Conservation (phyloP, 2,329 filamentous ascomycete species). For the Aspergillus novoparasiticus region DNA sequence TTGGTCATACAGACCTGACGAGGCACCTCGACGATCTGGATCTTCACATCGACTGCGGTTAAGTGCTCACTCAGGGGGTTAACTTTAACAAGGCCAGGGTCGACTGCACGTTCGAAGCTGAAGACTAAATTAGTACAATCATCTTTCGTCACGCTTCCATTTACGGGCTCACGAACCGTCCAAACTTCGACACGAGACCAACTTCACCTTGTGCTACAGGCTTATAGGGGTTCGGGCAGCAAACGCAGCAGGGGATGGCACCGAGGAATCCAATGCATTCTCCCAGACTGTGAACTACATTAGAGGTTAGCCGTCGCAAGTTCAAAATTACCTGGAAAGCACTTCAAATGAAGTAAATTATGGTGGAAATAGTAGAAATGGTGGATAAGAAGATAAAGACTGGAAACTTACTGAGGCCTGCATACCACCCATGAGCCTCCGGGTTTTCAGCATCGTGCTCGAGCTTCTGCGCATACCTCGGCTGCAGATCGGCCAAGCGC, state of each 20-base stretch:
- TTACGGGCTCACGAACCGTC: conserved; percentile 48
- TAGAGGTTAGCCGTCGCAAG: conserved; percentile 6
- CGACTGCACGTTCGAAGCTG: conserved; percentile 87
- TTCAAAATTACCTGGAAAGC: neutral
- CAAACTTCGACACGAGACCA: conserved; percentile 93
- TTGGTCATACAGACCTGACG: conserved; percentile 99
- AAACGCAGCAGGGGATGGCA: conserved; percentile 86
- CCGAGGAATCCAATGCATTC: conserved; percentile 74
- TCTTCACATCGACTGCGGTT: conserved; percentile 96
- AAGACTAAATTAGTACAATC: conserved; percentile 30
- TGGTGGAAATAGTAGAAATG: neutral
- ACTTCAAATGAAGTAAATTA: neutral
- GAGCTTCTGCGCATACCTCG: conserved; percentile 72
- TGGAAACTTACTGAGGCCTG: conserved; percentile 70
- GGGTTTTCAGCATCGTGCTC: conserved; percentile 64
- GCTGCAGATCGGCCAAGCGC: conserved; percentile 79
- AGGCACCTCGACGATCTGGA: conserved; percentile 94
- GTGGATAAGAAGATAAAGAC: neutral
- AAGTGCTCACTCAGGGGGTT: conserved; percentile 92
- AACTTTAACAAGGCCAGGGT: conserved; percentile 95
- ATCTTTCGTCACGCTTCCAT: neutral
- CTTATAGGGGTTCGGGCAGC: conserved; percentile 96
- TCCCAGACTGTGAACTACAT: conserved; percentile 71
- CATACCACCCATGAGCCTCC: conserved; percentile 83
- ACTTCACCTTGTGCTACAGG: conserved; percentile 90